A percentile compares a stretch with the other conserved stretches of the same genome.
These are phyloP conservation scores for Fusarium sp. DNA, from an alignment of 2,329 filamentous ascomycete species.

Conservation along the genomic window DNA sequence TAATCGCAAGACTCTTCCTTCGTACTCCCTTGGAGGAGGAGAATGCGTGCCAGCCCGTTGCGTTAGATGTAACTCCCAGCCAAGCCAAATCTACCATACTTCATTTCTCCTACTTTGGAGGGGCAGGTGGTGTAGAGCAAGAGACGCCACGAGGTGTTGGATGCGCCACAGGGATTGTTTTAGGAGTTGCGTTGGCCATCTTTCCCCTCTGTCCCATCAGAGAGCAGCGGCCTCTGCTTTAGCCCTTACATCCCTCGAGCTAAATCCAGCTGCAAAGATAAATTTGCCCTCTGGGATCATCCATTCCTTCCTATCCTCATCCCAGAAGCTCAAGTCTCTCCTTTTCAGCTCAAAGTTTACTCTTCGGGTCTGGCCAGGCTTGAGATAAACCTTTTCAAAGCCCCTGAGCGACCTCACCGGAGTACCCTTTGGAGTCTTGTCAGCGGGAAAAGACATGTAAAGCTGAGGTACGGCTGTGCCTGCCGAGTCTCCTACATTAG, in stretches of 20 bases:
- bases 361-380: background rate
- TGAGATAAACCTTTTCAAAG: slow-evolving; percentile 54
- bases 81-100: no score
- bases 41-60: no score
- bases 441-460: slow-evolving; percentile 55
- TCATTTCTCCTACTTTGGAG: no score
- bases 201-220: no score
- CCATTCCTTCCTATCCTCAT: background rate
- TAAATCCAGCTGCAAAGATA: background rate
- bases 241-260: background rate
- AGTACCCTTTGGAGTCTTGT: slow-evolving; percentile 27
- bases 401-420: slow-evolving; percentile 58
- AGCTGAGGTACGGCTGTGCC: slow-evolving; percentile 62
- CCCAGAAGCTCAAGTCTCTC: background rate
- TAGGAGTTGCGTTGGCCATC: no score
- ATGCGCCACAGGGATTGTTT: no score
- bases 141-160: no score
- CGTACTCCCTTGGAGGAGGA: no score
- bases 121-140: no score
- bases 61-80: no score
- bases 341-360: background rate
- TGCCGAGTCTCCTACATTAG: slow-evolving; percentile 38
- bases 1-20: no score
- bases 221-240: background rate
- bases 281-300: background rate